Evolutionary conservation across 768 basidiomycete species (phyloP), one percentile per base, ranked within the genome.

Genomic region (Xerocomellus chrysenteron): DNA sequence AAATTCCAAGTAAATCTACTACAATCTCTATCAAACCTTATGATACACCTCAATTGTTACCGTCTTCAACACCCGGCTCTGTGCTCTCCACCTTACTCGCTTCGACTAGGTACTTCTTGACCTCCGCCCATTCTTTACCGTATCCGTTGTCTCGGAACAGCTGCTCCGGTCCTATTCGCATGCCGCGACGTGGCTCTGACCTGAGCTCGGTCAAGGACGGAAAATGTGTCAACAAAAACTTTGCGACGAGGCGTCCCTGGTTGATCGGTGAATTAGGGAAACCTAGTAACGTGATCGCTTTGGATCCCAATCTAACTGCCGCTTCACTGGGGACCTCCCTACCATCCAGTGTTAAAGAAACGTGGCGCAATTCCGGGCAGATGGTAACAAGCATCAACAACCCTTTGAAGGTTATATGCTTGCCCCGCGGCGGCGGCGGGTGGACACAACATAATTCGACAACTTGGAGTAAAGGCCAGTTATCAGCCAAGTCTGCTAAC

Each of bases 181-280:
- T 3, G 21, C 21, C 21, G 21, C 21, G 21, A 13, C 35, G 5
- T 35, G 0, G 14, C 12, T 35, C 5, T 28, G 26, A 21, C 21
- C 21, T 21, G 21, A 21, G 21, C 21, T 21, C 21, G 21, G 35
- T 26, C 19, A 17, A 16, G 9, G 21, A 36, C 33, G 47, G 36
- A 30, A 50, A 50, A 19, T 36, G 5, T 3, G 13, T 17, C 47
- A 36, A 43, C 42, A 44, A 21, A 41, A 55, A 52, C n/a, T 7
- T 26, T n/a, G 40, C 47, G 24, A 49, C 40, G 13, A 21, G 35
- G 42, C 24, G 17, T 12, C n/a, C n/a, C 39, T 50, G 49, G 16
- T 52, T 12, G 49, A 55, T 37, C 26, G 35, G 49, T 7, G 49
- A 55, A 21, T 42, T 43, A 19, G 35, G 41, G 42, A 55, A 55